Evolutionary conservation across 352 stramenopile genomes (phyloP), one percentile per base, ranked within the genome.

Genomic region (Plasmopara halstedii): DNA sequence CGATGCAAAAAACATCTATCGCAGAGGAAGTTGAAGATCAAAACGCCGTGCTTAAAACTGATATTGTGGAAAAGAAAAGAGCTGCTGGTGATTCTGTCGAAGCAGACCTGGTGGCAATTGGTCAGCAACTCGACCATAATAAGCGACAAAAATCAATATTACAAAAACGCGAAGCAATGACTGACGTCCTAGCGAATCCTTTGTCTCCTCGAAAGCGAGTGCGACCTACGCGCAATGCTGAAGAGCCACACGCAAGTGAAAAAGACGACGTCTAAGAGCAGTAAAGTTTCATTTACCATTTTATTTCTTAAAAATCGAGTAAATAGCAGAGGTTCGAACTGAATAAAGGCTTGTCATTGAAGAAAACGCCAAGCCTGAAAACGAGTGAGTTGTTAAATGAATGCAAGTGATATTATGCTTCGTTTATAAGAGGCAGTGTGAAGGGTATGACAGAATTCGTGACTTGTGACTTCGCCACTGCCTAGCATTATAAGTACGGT

Each of bases 1-100:
- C 55, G 4, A 67, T 64, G 45, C 59, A 73, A 52, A 32, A 19
- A 37, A 58, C 35, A 37, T 68, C 57, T 2, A 70, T 72, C 36
- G 50, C 57, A 44, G 62, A 70, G 60, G 56, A 58, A 14, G 41
- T 21, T 5, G 58, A 69, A 22, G 36, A 65, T n/a, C 47, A 59
- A 14, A 40, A 18, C 4, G 6, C 25, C 3, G 25, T 10, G 11
- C 25, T 6, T 10, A 29, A 29, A 29, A 29, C 1, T 29, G 25
- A 29, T 29, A 10, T 6, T 29, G 25, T 10, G 4, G 39, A 58
- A 42, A 29, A 6, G 8, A 19, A 58, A 44, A 44, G 22, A 20
- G 23, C 15, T 41, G 44, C 9, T 37, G 64, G 56, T n/a, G 23
- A 52, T 32, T 34, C 41, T 22, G n/a, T 7, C 21, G 38, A 58